Evolutionary conservation across 106 monocot genomes (phyloP).

Genomic region (Acanthochlamys bracteata): DNA sequence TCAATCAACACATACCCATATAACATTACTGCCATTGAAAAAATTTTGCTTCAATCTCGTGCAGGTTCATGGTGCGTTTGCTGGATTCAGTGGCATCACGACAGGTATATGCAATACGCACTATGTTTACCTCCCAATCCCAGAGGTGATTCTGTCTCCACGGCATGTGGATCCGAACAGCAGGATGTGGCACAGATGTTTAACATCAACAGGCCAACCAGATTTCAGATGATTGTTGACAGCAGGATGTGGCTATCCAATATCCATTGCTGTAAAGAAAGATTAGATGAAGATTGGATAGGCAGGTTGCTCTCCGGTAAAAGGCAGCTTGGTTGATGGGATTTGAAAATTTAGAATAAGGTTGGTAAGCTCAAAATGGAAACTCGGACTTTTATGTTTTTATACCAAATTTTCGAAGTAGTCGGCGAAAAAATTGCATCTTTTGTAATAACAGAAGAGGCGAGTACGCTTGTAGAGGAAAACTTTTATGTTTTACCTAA

Average conservation of each 20-base stretch:
- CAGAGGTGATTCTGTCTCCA: constrained; percentile 45
- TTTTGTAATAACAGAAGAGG: too few species aligned
- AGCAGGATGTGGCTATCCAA: not conserved
- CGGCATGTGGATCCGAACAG: constrained; percentile 46
- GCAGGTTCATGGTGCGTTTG: constrained; percentile 65
- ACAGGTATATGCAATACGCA: constrained; percentile 64
- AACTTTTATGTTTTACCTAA: too few species aligned
- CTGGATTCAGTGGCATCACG: constrained; percentile 62
- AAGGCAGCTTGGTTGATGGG: not conserved
- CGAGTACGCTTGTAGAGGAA: too few species aligned
- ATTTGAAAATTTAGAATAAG: not conserved
- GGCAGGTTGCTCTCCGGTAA: not conserved
- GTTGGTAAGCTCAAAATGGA: too few species aligned
- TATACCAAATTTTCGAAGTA: too few species aligned
- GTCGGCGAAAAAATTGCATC: too few species aligned
- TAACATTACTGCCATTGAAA: not conserved
- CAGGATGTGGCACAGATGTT: constrained; percentile 70
- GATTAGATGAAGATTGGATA: not conserved
- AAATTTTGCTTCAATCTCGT: not conserved
- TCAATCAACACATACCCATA: not conserved
- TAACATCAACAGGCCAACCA: constrained; percentile 65
- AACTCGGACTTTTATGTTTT: too few species aligned
- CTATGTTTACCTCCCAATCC: constrained; percentile 56
- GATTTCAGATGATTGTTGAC: constrained; percentile 17
- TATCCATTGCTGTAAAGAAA: not conserved